These are phyloP conservation scores for Colletotrichum sp. DNA, from an alignment of 2,329 filamentous ascomycete genomes.

Conservation along the genomic window DNA sequence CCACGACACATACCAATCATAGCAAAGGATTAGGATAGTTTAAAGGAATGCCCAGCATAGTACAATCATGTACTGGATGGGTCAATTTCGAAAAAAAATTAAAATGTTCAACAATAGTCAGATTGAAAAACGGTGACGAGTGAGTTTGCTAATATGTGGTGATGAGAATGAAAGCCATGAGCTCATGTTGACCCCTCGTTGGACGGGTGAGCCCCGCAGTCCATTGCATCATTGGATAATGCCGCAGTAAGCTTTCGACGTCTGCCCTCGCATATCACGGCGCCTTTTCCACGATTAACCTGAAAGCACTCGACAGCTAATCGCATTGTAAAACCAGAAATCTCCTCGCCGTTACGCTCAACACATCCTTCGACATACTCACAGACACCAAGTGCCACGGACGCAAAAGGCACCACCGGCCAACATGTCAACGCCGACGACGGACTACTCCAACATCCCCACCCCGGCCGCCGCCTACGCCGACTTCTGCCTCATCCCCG, in stretches of 20 bases:
- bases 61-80: too few species aligned
- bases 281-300: neutral
- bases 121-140: too few species aligned
- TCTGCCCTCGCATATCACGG: neutral
- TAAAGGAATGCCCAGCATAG: neutral
- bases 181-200: neutral
- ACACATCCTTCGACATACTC: neutral
- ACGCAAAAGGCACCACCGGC: neutral
- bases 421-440: conserved; percentile 22
- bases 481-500: conserved; percentile 90
- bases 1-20: neutral
- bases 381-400: neutral
- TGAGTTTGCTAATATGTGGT: neutral
- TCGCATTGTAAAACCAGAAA: neutral
- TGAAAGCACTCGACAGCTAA: too few species aligned
- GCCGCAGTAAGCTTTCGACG: neutral
- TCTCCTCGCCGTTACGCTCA: neutral
- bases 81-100: neutral
- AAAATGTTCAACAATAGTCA: neutral
- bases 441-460: conserved; percentile 54
- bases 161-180: neutral
- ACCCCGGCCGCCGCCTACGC: conserved; percentile 81
- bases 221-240: neutral
- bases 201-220: neutral
- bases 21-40: neutral